A percentile compares a stretch with the other conserved stretches of the same genome.
Evolutionary conservation across 352 stramenopile genomes (phyloP).

Genomic region (Phytophthora crassamura): DNA sequence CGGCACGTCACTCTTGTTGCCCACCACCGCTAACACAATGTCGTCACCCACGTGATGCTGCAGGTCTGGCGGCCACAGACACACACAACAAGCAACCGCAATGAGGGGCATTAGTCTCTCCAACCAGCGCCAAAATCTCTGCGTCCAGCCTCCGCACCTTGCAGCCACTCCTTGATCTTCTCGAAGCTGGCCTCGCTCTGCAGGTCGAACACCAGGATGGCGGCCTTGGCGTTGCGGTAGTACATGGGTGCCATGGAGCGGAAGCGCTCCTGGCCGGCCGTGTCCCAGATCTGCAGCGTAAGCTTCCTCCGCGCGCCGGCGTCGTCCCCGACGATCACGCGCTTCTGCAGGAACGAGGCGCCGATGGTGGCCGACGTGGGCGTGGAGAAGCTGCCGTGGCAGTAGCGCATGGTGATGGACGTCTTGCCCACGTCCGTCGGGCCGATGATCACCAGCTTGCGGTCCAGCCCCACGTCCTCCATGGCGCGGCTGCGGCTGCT

Average conservation of each 20-base stretch:
- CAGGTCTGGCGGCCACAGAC: conserved; percentile 50
- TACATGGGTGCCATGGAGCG: conserved; percentile 92
- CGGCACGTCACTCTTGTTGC: conserved; percentile 83
- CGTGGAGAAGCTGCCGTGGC: conserved; percentile 85
- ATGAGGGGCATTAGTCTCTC: not conserved
- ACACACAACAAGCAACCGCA: conserved; percentile 3
- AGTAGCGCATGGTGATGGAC: conserved; percentile 90
- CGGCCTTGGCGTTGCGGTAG: conserved; percentile 89
- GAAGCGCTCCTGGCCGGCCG: conserved; percentile 61
- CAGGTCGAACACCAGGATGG: conserved; percentile 89
- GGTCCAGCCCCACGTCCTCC: conserved; percentile 88
- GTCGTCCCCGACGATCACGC: conserved; percentile 71
- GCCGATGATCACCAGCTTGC: conserved; percentile 91
- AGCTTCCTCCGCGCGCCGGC: conserved; percentile 67
- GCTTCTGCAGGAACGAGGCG: conserved; percentile 89
- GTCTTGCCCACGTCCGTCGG: conserved; percentile 91
- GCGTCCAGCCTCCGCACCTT: conserved; percentile 41
- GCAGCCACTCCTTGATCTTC: conserved; percentile 89
- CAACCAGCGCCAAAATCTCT: not conserved
- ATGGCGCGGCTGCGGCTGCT: conserved; percentile 38
- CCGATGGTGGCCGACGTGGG: conserved; percentile 87
- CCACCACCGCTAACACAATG: conserved; percentile 84
- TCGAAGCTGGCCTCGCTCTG: conserved; percentile 80
- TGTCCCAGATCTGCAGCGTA: conserved; percentile 90
- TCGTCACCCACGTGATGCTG: conserved; percentile 81